Conservation (phyloP, 257 asterid species). For the Agastache rugosa region DNA sequence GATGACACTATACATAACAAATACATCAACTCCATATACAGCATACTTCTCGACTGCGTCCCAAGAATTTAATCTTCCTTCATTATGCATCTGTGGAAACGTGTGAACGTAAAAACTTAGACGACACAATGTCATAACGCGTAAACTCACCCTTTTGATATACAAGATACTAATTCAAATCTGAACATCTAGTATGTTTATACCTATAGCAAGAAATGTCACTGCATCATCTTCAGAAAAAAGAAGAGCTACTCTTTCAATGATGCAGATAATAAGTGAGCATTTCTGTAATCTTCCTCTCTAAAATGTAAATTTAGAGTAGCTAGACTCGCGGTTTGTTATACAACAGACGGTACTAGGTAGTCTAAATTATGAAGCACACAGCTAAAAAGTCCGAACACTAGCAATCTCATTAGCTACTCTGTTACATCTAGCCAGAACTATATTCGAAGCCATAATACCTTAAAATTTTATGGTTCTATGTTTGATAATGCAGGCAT, state of each 20-base stretch:
- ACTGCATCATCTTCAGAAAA: neutral
- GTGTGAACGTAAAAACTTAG: neutral
- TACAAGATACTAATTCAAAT: neutral
- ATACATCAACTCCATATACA: constrained; percentile 26
- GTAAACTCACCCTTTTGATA: neutral
- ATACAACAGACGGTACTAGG: neutral
- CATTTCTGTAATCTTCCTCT: neutral
- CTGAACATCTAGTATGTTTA: neutral
- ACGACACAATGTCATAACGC: neutral
- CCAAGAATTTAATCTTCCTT: constrained; percentile 25
- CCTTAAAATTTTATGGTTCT: neutral
- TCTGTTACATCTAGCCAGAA: neutral
- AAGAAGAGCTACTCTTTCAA: neutral
- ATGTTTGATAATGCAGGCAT: neutral
- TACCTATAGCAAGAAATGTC: constrained; percentile 10
- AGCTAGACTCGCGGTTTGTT: neutral
- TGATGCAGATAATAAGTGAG: neutral
- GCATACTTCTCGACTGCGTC: constrained; percentile 20
- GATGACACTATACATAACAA: constrained; percentile 37
- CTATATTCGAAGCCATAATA: neutral
- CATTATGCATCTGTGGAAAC: constrained; percentile 34
- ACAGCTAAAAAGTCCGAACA: neutral
- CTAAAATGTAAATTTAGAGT: neutral
- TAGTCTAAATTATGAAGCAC: neutral
- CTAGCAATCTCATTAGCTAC: neutral